Base-by-base conservation (phyloP, 163 green algal genomes). In the Volvox carteri region DNA sequence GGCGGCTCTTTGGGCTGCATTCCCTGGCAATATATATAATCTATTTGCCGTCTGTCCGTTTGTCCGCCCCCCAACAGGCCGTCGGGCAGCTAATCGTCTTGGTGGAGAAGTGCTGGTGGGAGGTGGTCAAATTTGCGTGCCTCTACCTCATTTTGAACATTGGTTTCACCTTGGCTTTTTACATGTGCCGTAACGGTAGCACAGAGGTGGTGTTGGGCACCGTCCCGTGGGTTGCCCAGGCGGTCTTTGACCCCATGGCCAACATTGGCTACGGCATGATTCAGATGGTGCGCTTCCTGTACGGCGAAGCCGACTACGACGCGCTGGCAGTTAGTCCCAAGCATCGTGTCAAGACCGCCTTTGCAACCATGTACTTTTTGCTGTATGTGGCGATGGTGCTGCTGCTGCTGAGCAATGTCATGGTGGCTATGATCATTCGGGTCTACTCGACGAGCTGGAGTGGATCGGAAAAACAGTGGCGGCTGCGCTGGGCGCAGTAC, bases 81-180 rank as follows among this genome's bases (percentile, higher is more conserved):
- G 87, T 89, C 39, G 91, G 92, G 33, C 90, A 92, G 86, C 74
- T 94, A 5, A 79, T 89, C 41, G 90, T 95, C 1, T 11, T 94
- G 33, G 44, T 95, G 46, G 93, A 94, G 89, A 56, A 76, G 50
- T 93, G 93, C 89, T 58, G 91, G 19, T 30, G 79, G 35, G 89
- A 94, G 48, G 72, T 95, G 35, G 21, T 91, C 77, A 92, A 93
- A 83, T 95, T 93, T 44, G 62, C 50, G 18, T n/a, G 30, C 35
- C 39, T 92, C 56, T 95, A 91, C 88, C 70, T 93, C 28, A 56
- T 94, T 52, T 81, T 89, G 70, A 92, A 95, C 78, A 84, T 95
- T 42, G 92, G 91, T 46, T 95, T 94, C 88, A 91, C 93, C 8
- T 77, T 95, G 1, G 93, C 93, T 28, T 94, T 95, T 84, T 95